Percentiles rank a stretch among this genome's conserved stretches.
phyloP scores from a whole-genome alignment of 2,329 filamentous ascomycete species.

The Fusarium sp. region DNA sequence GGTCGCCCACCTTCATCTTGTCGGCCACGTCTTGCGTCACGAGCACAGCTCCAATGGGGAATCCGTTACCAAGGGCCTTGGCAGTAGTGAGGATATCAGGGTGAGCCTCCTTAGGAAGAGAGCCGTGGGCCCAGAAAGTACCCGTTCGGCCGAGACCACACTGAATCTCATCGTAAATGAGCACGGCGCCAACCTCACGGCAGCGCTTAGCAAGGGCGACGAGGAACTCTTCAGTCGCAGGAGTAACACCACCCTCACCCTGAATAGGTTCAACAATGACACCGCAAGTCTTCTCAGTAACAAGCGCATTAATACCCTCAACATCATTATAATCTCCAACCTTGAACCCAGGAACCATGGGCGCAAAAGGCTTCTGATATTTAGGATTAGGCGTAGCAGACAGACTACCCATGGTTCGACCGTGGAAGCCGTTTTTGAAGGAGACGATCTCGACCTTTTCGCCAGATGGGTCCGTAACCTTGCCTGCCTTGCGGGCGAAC shows the following conservation, averaged over 20 bases:
- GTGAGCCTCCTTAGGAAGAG: slow-evolving; percentile 78
- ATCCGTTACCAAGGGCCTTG: slow-evolving; percentile 95
- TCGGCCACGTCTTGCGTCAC: slow-evolving; percentile 53
- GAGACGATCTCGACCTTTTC: slow-evolving; percentile 85
- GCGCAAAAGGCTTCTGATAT: slow-evolving; percentile 93
- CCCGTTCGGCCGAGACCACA: slow-evolving; percentile 91
- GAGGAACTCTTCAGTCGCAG: slow-evolving; percentile 83
- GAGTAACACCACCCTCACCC: slow-evolving; percentile 91
- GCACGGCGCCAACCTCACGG: slow-evolving; percentile 82
- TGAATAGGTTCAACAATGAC: slow-evolving; percentile 98
- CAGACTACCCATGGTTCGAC: slow-evolving; percentile 91
- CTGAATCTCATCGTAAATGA: slow-evolving; percentile 98
- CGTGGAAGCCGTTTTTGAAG: slow-evolving; percentile 93
- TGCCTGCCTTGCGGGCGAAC: slow-evolving; percentile 91
- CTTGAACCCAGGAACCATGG: slow-evolving; percentile 93
- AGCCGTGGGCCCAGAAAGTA: slow-evolving; percentile 84
- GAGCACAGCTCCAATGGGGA: slow-evolving; percentile 81
- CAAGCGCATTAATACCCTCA: slow-evolving; percentile 70
- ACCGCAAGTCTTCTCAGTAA: slow-evolving; percentile 87
- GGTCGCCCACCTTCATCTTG: slow-evolving; percentile 70
- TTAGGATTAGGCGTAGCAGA: slow-evolving; percentile 98
- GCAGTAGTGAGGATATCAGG: slow-evolving; percentile 94
- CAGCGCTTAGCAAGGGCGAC: slow-evolving; percentile 83
- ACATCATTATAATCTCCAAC: slow-evolving; percentile 89
- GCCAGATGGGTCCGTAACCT: slow-evolving; percentile 73